Conservation (phyloP, 257 asterid genomes). For the Capsicum rhomboideum region DNA sequence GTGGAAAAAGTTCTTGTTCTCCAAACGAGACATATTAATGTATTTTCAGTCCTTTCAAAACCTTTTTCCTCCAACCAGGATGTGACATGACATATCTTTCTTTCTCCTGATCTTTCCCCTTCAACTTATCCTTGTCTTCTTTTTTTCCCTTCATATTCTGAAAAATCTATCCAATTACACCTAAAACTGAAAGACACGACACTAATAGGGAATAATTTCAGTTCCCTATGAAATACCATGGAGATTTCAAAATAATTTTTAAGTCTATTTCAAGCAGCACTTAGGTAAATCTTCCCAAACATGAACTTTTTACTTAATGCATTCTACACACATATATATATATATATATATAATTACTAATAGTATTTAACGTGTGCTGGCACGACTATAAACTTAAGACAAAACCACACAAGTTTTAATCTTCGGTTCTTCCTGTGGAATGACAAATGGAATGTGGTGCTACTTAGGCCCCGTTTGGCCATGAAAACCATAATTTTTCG, state of each 20-base stretch:
- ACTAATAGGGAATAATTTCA: not conserved
- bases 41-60: not conserved
- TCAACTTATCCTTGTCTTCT: not conserved
- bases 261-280: not conserved
- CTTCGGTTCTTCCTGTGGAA: not conserved
- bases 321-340: not conserved
- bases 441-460: not conserved
- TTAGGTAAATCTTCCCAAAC: not conserved
- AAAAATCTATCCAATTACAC: not conserved
- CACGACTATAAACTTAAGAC: not conserved
- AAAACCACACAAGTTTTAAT: not conserved
- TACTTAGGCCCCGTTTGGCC: too few relatives aligned
- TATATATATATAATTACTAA: not conserved
- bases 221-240: not conserved
- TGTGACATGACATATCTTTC: not conserved
- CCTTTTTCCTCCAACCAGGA: not conserved
- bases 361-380: not conserved
- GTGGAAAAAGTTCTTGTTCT: not conserved
- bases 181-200: not conserved
- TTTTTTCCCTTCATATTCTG: not conserved
- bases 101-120: not conserved
- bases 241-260: not conserved
- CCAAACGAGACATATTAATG: not conserved
- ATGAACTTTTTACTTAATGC: not conserved
- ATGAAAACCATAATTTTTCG: too few relatives aligned